A percentile compares a stretch with the other conserved stretches of the same genome.
Conservation (phyloP, 2,329 filamentous ascomycete genomes). For the Elsinoe australis region DNA sequence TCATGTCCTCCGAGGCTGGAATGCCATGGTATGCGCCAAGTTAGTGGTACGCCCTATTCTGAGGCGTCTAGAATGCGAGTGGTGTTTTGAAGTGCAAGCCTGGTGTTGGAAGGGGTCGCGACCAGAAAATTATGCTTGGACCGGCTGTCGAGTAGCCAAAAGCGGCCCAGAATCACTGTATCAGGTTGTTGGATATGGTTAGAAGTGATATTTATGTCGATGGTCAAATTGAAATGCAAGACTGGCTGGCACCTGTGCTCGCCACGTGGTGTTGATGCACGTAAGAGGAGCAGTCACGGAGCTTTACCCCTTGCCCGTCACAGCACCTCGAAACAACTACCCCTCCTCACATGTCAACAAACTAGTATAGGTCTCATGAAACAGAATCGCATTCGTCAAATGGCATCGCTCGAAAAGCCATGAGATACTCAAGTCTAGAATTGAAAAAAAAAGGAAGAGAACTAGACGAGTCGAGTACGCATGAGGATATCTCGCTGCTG, state of each 20-base stretch:
- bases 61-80: slow-evolving; percentile 5
- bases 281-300: slow-evolving; percentile 4
- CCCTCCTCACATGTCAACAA: too few relatives aligned
- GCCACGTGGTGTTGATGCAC: slow-evolving; percentile 10
- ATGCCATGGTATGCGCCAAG: neutral
- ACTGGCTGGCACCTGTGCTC: slow-evolving; percentile 2
- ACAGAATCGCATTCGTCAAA: slow-evolving; percentile 7
- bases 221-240: too few relatives aligned
- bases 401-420: slow-evolving; percentile 16
- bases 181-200: neutral
- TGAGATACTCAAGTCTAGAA: slow-evolving; percentile 10
- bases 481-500: neutral
- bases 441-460: neutral
- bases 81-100: slow-evolving; percentile 1
- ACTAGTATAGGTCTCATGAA: too few relatives aligned
- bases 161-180: neutral
- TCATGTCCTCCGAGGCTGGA: slow-evolving; percentile 6
- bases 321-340: too few relatives aligned
- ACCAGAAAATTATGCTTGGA: slow-evolving; percentile 13
- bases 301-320: neutral
- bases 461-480: neutral
- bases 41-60: slow-evolving; percentile 1
- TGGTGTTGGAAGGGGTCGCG: neutral
- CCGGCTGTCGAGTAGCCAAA: slow-evolving; percentile 1
- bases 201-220: neutral